Conservation (phyloP, 169 alveolate species). For the Cryptosporidium ryanae region DNA sequence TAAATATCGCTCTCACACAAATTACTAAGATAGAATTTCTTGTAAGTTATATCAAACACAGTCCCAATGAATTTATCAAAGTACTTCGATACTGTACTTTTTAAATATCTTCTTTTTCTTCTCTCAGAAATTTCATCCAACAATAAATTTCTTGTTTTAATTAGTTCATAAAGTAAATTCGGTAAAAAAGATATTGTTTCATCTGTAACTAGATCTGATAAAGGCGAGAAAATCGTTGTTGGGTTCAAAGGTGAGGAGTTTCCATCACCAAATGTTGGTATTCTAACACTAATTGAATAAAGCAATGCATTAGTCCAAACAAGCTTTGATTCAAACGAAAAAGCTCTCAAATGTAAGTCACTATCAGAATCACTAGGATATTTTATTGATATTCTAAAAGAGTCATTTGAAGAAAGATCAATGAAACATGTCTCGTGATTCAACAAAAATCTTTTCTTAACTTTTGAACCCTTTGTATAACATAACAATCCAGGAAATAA, state of each 20-base stretch:
- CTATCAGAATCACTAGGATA: constrained; percentile 15
- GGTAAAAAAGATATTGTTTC: constrained; percentile 27
- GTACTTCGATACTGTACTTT: background rate
- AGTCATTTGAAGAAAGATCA: constrained; percentile 29
- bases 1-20: constrained; percentile 37
- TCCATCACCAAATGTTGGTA: background rate
- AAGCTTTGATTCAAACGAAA: constrained; percentile 60
- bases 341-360: constrained; percentile 45
- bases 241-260: constrained; percentile 9
- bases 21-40: constrained; percentile 12
- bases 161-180: constrained; percentile 43
- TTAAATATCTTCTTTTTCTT: background rate
- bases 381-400: constrained; percentile 22
- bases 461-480: constrained; percentile 48
- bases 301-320: constrained; percentile 54
- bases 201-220: constrained; percentile 5
- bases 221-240: background rate
- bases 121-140: constrained; percentile 47
- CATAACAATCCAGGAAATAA: constrained; percentile 81
- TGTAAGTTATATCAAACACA: constrained; percentile 37
- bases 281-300: constrained; percentile 32
- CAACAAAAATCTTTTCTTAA: constrained; percentile 8
- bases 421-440: constrained; percentile 10
- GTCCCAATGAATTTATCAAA: constrained; percentile 54
- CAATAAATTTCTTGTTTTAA: constrained; percentile 38